Evolutionary conservation across 129 eudicot genomes (phyloP), one percentile per base, ranked within the genome.

Genomic region (Tanacetum coccineum): DNA sequence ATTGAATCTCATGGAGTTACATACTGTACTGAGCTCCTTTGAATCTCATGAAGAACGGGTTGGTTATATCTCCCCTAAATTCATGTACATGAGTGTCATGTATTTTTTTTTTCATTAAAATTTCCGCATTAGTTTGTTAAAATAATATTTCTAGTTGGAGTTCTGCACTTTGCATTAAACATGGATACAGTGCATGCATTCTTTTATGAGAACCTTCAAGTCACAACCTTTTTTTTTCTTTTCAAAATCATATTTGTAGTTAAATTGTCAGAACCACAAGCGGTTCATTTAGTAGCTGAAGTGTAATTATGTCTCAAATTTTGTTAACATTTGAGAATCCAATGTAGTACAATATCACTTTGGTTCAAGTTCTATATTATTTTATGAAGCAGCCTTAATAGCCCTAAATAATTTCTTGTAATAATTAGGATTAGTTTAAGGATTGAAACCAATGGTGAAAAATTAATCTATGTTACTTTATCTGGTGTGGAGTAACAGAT

Each of bases 1-100:
- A n/a, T 69, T 69, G 22, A 77, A 80, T 74, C 46, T 84, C 52
- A 42, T 79, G 81, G 95, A 82, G 74, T 70, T 85, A 62, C 79
- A 73, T 63, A 28, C 56, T 66, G 83, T 84, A 44, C 55, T 92
- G 59, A 64, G 53, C 20, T 74, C 70, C 53, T 74, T 79, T 56
- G 66, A 59, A 59, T 81, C 81, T 80, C 89, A 81, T 62, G 76
- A 82, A 70, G 78, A 86, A 71, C 79, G 91, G 85, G 98, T 92
- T 46, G 73, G 83, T 67, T 36, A 36, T 36, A 36, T 42, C 56
- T 9, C 30, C n/a, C 32, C 26, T 22, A n/a, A 59, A 13, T 70
- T 47, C 54, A 67, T 69, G 15, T 20, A 52, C 59, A 60, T 14
- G 17, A 19, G 59, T 46, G 26, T n/a, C 36, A 51, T 60, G 70